Base-by-base conservation (phyloP, 129 eudicot genomes). In the Apium graveolens region DNA sequence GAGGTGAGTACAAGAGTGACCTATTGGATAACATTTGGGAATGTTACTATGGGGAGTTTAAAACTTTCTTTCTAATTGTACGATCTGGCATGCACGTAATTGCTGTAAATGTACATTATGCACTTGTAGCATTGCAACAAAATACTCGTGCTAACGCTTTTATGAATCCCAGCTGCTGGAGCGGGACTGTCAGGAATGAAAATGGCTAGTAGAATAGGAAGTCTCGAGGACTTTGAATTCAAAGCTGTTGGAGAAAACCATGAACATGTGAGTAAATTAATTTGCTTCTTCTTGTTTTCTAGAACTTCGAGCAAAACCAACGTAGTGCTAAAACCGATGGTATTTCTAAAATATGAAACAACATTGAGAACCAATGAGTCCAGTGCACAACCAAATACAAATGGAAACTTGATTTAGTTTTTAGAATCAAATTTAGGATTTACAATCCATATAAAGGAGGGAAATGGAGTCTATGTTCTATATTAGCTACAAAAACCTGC, bases 161-260 rank as follows among this genome's bases (percentile, higher is more conserved):
- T 37, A 51, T 73, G 45, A 24, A 31, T 44, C 51, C 55, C 76
- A 96, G 99, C 97, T 90, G 99, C 99, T 83, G 99, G 99, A 86
- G 99, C 99, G 80, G 99, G 99, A 79, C 93, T 96, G 70, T 90
- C 93, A 1, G 97, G 99, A 78, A 85, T 85, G 65, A 96, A 96
- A 87, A 89, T 92, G 99, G 99, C 99, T 68, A 86, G 97, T 84
- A 96, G 99, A 80, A 92, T 85, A 8, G 99, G 97, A 76, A 85
- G 81, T 75, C 82, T 92, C 78, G 99, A 96, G 69, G 99, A 96
- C 81, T 96, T 96, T 80, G 97, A 89, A 85, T 96, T 96, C 85
- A 90, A 87, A 85, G 87, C 89, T 80, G 83, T 90, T 29, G 99
- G 97, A 78, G 95, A 81, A 63, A 92, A 92, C 84, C 97, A 92